Evolutionary conservation across 257 asterid genomes (phyloP).

Genomic region (Solanum virginianum): DNA sequence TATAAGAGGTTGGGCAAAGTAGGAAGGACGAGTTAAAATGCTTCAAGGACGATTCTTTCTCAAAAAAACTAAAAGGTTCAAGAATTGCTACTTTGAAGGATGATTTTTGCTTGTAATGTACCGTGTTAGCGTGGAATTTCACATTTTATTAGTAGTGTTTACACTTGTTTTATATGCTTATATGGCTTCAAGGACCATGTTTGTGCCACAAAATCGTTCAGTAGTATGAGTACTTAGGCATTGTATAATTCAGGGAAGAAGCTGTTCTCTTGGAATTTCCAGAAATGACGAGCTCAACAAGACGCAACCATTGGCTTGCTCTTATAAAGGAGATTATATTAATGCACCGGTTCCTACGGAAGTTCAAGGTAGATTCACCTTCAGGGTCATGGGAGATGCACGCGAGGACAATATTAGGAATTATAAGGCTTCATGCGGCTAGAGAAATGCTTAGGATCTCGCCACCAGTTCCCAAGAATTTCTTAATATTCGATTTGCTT

Average conservation of each 20-base stretch:
- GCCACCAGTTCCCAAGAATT: slow-evolving; percentile 65
- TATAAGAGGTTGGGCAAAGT: background rate
- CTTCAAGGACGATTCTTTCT: background rate
- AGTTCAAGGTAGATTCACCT: slow-evolving; percentile 36
- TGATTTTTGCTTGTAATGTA: background rate
- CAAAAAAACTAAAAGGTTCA: background rate
- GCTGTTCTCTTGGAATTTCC: slow-evolving; percentile 70
- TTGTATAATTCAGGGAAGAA: slow-evolving; percentile 36
- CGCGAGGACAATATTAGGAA: slow-evolving; percentile 66
- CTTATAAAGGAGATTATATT: slow-evolving; percentile 62
- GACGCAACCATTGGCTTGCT: slow-evolving; percentile 90
- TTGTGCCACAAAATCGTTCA: background rate
- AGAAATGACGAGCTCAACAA: slow-evolving; percentile 84
- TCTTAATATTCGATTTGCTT: slow-evolving; percentile 50
- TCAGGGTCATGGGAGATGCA: slow-evolving; percentile 66
- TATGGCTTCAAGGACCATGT: background rate
- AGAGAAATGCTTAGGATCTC: slow-evolving; percentile 85
- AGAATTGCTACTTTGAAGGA: background rate
- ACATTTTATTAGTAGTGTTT: background rate
- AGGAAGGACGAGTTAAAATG: background rate
- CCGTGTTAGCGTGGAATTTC: background rate
- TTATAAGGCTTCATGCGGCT: slow-evolving; percentile 85
- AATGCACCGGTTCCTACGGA: slow-evolving; percentile 44
- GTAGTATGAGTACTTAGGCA: background rate
- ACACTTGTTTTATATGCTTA: background rate